Percentiles rank a stretch among this genome's conserved stretches.
phyloP scores from a whole-genome alignment of 2,329 filamentous ascomycete species.

The Beauveria varroae region DNA sequence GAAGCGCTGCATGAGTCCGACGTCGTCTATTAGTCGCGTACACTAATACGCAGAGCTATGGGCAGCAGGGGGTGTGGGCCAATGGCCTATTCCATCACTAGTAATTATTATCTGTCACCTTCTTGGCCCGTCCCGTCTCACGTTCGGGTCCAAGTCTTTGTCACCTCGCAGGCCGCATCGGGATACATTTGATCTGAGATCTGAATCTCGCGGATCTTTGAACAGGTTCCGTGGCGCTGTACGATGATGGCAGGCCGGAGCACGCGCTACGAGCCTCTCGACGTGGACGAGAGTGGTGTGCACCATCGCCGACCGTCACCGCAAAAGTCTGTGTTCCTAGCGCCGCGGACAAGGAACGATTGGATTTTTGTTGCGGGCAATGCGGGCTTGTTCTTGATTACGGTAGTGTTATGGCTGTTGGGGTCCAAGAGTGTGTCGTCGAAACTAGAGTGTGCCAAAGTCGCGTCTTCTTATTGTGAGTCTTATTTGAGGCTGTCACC shows the following conservation, averaged over 20 bases:
- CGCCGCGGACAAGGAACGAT: not conserved
- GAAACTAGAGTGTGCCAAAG: not conserved
- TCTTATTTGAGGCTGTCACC: not conserved
- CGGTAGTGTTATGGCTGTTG: not conserved
- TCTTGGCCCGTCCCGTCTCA: not conserved
- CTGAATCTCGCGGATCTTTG: not conserved
- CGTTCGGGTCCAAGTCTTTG: not conserved
- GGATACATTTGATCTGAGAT: not conserved
- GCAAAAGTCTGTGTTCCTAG: not conserved
- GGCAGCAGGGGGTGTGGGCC: conserved; percentile 2
- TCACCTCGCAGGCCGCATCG: not conserved
- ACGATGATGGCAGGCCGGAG: not conserved
- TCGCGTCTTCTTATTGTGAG: conserved; percentile 4
- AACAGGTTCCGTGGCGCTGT: not conserved
- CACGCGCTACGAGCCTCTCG: conserved; percentile 3
- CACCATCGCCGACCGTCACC: not conserved
- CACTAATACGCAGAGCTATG: not conserved
- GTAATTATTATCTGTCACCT: not conserved
- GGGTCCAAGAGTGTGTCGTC: not conserved
- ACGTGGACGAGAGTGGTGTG: not conserved
- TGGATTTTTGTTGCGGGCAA: not conserved
- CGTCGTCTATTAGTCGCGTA: not conserved
- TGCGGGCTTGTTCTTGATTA: not conserved
- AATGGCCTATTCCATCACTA: not conserved
- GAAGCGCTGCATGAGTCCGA: not conserved